Conservation (phyloP, 768 basidiomycete genomes). For the Austroboletus eburneus region DNA sequence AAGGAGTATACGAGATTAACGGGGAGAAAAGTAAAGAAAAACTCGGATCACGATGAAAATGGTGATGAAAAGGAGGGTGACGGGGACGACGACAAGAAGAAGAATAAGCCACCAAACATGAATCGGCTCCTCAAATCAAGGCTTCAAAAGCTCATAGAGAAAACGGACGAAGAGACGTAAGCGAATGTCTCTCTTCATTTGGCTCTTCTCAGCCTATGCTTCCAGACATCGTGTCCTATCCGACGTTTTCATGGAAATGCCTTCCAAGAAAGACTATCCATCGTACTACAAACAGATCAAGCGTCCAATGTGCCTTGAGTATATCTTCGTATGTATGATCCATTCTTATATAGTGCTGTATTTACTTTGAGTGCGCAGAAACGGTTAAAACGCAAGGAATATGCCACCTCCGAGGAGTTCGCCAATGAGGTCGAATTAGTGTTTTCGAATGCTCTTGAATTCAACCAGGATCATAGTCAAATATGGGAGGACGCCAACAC, state of each 20-base stretch:
- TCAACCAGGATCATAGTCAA: conserved; percentile 81
- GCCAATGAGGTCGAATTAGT: conserved; percentile 86
- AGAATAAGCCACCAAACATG: conserved; percentile 57
- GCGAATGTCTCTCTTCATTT: conserved; percentile 23
- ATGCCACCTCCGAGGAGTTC: conserved; percentile 62
- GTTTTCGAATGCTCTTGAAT: conserved; percentile 83
- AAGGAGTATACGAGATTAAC: conserved; percentile 46
- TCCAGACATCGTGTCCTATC: conserved; percentile 63
- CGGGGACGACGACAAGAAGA: conserved; percentile 42
- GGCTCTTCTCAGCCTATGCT: background rate
- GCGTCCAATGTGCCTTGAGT: conserved; percentile 73
- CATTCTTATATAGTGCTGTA: background rate
- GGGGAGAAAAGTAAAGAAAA: conserved; percentile 39
- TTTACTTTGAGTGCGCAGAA: conserved; percentile 46
- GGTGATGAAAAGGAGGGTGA: conserved; percentile 43
- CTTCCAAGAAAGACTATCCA: conserved; percentile 74
- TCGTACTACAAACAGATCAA: conserved; percentile 78
- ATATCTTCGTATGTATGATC: conserved; percentile 59
- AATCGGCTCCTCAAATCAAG: conserved; percentile 61
- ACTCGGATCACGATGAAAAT: conserved; percentile 36
- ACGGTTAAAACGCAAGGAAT: conserved; percentile 78
- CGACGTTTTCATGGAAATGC: conserved; percentile 80
- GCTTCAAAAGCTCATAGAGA: conserved; percentile 69
- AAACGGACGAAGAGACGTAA: conserved; percentile 62
- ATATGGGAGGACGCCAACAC: conserved; percentile 77